Conservation (phyloP, 129 eudicot genomes). For the Lactuca saligna region DNA sequence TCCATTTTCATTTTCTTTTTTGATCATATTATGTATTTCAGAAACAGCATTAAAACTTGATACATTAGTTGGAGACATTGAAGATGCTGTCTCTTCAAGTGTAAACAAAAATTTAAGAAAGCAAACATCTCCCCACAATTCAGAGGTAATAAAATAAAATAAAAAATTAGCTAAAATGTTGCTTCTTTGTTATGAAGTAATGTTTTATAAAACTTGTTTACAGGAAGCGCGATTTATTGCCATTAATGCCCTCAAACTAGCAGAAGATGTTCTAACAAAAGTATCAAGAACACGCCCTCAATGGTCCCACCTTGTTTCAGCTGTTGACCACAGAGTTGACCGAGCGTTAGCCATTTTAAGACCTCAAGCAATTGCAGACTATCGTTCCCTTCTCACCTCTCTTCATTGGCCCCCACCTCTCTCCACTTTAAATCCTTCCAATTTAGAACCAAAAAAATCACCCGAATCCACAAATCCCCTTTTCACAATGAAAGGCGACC, state of each 20-base stretch:
- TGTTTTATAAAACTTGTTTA: slow-evolving; percentile 4
- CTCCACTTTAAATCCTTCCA: slow-evolving; percentile 51
- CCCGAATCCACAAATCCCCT: slow-evolving; percentile 66
- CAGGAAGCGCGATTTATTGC: slow-evolving; percentile 65
- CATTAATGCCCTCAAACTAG: slow-evolving; percentile 56
- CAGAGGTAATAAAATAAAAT: slow-evolving; percentile 50
- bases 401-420: slow-evolving; percentile 97
- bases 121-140: slow-evolving; percentile 43
- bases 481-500: slow-evolving; percentile 65
- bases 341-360: slow-evolving; percentile 82
- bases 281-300: slow-evolving; percentile 76
- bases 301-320: slow-evolving; percentile 75
- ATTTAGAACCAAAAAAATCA: slow-evolving; percentile 42
- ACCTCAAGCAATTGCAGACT: slow-evolving; percentile 94
- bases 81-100: slow-evolving; percentile 83
- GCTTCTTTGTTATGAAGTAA: background rate
- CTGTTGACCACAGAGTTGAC: slow-evolving; percentile 94
- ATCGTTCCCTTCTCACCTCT: slow-evolving; percentile 74
- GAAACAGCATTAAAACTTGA: slow-evolving; percentile 90
- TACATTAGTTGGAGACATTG: slow-evolving; percentile 84
- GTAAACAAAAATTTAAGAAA: slow-evolving; percentile 58
- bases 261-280: slow-evolving; percentile 64
- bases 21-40: slow-evolving; percentile 29
- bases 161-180: background rate
- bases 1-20: background rate